These are phyloP conservation scores for Pleurotus tuber-regium DNA, from an alignment of 768 basidiomycete species.

Conservation along the genomic window DNA sequence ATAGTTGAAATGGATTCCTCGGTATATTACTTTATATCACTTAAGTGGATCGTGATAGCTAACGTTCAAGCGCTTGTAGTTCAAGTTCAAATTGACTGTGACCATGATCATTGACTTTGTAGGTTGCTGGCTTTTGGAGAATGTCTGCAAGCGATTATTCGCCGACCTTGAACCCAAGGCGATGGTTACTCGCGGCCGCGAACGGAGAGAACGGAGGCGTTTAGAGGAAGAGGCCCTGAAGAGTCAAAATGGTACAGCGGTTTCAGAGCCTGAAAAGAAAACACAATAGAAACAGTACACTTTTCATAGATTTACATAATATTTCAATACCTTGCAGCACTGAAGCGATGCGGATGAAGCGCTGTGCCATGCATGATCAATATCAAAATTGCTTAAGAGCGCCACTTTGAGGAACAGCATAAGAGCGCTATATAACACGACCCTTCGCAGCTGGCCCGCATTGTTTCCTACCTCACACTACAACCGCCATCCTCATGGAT, in stretches of 20 bases:
- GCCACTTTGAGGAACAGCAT: too few relatives aligned
- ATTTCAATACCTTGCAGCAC: too few relatives aligned
- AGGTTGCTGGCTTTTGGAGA: slow-evolving; percentile 86
- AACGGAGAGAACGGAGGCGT: slow-evolving; percentile 67
- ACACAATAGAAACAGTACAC: too few relatives aligned
- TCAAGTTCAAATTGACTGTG: slow-evolving; percentile 73
- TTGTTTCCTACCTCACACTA: not conserved
- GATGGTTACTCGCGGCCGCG: slow-evolving; percentile 82
- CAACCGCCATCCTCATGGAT: not conserved
- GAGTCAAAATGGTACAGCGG: slow-evolving; percentile 11
- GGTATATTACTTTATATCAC: slow-evolving; percentile 45
- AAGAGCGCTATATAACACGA: too few relatives aligned
- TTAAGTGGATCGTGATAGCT: not conserved
- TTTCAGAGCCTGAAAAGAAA: slow-evolving; percentile 18
- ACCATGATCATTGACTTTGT: slow-evolving; percentile 88
- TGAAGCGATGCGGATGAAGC: too few relatives aligned
- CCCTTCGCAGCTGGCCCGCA: not conserved
- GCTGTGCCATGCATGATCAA: too few relatives aligned
- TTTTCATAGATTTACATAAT: too few relatives aligned
- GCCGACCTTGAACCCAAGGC: slow-evolving; percentile 83
- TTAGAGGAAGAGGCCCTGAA: slow-evolving; percentile 34
- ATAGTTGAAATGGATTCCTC: slow-evolving; percentile 83
- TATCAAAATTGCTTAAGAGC: too few relatives aligned
- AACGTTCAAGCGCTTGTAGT: slow-evolving; percentile 42
- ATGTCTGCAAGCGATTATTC: slow-evolving; percentile 79